phyloP scores from a whole-genome alignment of 2,329 filamentous ascomycete species.

The Hypoxylon rubiginosum region DNA sequence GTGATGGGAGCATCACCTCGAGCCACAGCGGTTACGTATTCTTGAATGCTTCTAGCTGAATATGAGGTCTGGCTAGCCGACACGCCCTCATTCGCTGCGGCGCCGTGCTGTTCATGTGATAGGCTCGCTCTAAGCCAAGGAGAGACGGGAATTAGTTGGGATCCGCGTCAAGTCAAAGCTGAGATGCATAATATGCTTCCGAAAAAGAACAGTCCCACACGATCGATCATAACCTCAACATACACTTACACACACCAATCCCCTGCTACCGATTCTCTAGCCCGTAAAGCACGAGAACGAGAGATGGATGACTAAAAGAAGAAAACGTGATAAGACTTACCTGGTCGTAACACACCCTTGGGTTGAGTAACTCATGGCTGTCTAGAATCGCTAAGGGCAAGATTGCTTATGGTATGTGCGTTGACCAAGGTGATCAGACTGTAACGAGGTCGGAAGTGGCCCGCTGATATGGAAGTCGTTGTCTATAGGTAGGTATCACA shows the following conservation, averaged over 20 bases:
- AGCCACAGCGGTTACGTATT: not conserved
- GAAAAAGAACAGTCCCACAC: no score
- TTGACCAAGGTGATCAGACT: not conserved
- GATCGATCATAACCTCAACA: no score
- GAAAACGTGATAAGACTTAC: not conserved
- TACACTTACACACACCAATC: no score
- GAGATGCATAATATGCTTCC: not conserved
- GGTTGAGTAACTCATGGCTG: slow-evolving; percentile 8
- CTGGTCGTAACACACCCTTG: not conserved
- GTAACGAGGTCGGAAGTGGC: not conserved
- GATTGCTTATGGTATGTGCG: not conserved
- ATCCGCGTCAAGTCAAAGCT: not conserved
- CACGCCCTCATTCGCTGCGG: not conserved
- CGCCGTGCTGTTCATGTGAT: not conserved
- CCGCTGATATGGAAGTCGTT: not conserved
- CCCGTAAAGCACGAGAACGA: not conserved
- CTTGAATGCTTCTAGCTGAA: not conserved
- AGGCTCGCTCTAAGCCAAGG: not conserved
- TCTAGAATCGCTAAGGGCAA: not conserved
- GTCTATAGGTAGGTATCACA: not conserved
- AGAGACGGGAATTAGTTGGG: not conserved
- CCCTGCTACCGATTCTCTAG: no score
- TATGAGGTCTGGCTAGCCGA: not conserved
- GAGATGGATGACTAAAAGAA: not conserved
- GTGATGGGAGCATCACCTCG: not conserved